phyloP scores from a whole-genome alignment of 139 green algal species.

The Volvox reticuliferus region DNA sequence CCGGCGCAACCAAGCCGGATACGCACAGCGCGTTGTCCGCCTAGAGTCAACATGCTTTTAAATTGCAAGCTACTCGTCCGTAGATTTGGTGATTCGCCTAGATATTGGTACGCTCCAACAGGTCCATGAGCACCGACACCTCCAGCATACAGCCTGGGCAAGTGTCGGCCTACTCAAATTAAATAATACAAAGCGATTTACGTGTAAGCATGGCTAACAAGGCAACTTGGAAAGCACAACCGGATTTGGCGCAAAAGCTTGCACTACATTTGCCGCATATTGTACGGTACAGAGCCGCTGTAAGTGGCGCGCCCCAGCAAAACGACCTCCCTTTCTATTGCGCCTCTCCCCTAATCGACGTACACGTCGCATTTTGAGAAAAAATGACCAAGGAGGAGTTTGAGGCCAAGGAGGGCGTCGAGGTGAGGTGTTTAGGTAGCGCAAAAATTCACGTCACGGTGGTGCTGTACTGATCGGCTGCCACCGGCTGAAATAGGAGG shows the following conservation, averaged over 20 bases:
- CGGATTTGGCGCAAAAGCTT: not conserved
- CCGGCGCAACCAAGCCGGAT: not conserved
- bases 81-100: too few relatives aligned
- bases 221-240: not conserved
- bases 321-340: not conserved
- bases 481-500: conserved; percentile 41
- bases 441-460: not conserved
- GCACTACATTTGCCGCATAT: not conserved
- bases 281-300: not conserved
- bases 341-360: not conserved
- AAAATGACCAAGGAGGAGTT: conserved; percentile 62
- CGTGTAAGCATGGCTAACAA: not conserved
- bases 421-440: conserved; percentile 50
- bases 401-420: conserved; percentile 62
- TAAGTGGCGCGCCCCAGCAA: not conserved
- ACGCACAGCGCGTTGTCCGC: not conserved
- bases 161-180: not conserved
- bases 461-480: not conserved
- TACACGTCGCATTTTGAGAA: not conserved
- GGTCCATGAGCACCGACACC: too few relatives aligned
- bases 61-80: too few relatives aligned
- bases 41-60: conserved; percentile 1
- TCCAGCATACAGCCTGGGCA: too few relatives aligned
- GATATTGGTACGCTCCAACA: too few relatives aligned
- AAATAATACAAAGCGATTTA: not conserved